Evolutionary conservation across 805 yeast genomes (phyloP).

Genomic region (Candida saitoana): DNA sequence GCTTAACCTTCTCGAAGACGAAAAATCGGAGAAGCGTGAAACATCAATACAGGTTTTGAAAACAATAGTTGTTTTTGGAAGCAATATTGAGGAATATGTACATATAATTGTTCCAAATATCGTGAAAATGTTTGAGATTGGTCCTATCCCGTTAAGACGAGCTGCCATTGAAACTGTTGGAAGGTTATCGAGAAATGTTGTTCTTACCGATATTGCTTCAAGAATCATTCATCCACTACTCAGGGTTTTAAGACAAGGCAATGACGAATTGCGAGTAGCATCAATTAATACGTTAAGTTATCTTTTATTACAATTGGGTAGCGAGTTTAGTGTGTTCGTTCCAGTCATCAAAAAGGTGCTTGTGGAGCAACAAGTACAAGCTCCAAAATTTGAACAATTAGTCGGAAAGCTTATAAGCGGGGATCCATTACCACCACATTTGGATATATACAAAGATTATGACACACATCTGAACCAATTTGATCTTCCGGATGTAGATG

Average conservation of each 20-base stretch:
- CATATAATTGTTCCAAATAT: slow-evolving; percentile 85
- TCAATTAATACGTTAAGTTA: slow-evolving; percentile 79
- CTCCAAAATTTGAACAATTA: slow-evolving; percentile 73
- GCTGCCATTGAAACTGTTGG: slow-evolving; percentile 84
- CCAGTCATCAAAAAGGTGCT: slow-evolving; percentile 73
- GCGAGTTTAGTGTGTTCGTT: slow-evolving; percentile 79
- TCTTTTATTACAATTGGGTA: slow-evolving; percentile 73
- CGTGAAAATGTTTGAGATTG: slow-evolving; percentile 72
- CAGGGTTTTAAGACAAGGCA: slow-evolving; percentile 51
- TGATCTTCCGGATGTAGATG: slow-evolving; percentile 60
- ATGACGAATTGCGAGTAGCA: slow-evolving; percentile 59
- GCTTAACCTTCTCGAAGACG: slow-evolving; percentile 71
- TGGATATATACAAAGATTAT: slow-evolving; percentile 64
- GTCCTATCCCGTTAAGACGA: slow-evolving; percentile 56
- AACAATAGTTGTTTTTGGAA: slow-evolving; percentile 82
- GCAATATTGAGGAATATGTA: slow-evolving; percentile 81
- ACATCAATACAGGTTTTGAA: slow-evolving; percentile 71
- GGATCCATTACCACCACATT: slow-evolving; percentile 79
- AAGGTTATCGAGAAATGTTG: slow-evolving; percentile 66
- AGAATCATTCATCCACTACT: slow-evolving; percentile 83
- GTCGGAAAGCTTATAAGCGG: slow-evolving; percentile 74
- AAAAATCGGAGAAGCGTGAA: slow-evolving; percentile 54
- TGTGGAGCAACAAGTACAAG: slow-evolving; percentile 59
- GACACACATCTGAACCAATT: slow-evolving; percentile 34
- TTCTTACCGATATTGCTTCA: slow-evolving; percentile 82